Evolutionary conservation across 1,284 basidiomycete species (phyloP).

Genomic region (Ustilago curta): DNA sequence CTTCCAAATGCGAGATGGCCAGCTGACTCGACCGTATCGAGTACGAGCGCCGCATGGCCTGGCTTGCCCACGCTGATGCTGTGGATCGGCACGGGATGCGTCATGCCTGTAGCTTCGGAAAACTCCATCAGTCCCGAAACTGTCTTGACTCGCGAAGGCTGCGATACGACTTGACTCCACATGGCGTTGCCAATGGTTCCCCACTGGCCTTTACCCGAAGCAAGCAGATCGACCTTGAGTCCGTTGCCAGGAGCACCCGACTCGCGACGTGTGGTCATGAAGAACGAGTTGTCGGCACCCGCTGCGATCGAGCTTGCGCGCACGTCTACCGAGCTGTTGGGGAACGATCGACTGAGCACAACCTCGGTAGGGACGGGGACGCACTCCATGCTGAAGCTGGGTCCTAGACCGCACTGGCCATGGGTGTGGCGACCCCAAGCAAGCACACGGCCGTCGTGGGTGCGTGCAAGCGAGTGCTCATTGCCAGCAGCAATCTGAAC

Average conservation of each 20-base stretch:
- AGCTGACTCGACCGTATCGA: slow-evolving; percentile 61
- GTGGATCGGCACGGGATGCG: slow-evolving; percentile 78
- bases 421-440: slow-evolving; percentile 63
- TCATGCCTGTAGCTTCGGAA: slow-evolving; percentile 33
- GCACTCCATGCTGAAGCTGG: slow-evolving; percentile 77
- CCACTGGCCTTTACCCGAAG: slow-evolving; percentile 85
- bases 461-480: slow-evolving; percentile 77
- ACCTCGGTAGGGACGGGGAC: slow-evolving; percentile 89
- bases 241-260: slow-evolving; percentile 4
- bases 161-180: slow-evolving; percentile 80
- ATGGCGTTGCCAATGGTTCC: slow-evolving; percentile 86
- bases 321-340: slow-evolving; percentile 71
- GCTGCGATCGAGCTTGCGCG: slow-evolving; percentile 54
- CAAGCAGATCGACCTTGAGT: slow-evolving; percentile 76
- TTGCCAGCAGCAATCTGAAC: slow-evolving; percentile 81
- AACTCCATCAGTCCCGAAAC: slow-evolving; percentile 80
- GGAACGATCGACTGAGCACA: slow-evolving; percentile 76
- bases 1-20: slow-evolving; percentile 70
- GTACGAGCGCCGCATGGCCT: slow-evolving; percentile 74
- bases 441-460: slow-evolving; percentile 79
- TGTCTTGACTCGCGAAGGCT: slow-evolving; percentile 81
- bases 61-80: slow-evolving; percentile 76
- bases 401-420: slow-evolving; percentile 85
- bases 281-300: slow-evolving; percentile 64
- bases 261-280: slow-evolving; percentile 46